phyloP scores from a whole-genome alignment of 2,329 filamentous ascomycete species.

The Pseudogymnoascus sp. region DNA sequence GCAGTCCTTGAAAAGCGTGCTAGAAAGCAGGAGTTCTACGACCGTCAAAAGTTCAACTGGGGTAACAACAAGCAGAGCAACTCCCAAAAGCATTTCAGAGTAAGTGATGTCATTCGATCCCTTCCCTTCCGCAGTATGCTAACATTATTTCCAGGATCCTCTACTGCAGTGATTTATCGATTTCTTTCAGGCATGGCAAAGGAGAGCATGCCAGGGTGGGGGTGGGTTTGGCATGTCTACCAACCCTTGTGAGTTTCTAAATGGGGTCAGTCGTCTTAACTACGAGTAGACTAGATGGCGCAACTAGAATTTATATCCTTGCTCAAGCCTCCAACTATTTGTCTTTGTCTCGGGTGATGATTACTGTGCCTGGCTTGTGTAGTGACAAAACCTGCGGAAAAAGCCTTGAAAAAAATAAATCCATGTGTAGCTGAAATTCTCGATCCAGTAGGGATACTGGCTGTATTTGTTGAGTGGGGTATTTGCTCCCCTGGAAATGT shows the following conservation, averaged over 20 bases:
- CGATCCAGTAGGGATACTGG: not conserved
- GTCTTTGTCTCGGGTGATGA: not conserved
- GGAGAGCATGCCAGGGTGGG: not conserved
- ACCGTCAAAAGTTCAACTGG: constrained; percentile 57
- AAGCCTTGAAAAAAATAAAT: not conserved
- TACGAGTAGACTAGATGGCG: not conserved
- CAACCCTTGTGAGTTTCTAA: not conserved
- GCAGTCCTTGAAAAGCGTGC: constrained; percentile 60
- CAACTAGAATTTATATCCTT: constrained; percentile 1
- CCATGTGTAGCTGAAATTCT: not conserved
- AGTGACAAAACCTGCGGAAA: not conserved
- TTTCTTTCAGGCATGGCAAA: constrained; percentile 7
- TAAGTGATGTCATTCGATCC: constrained; percentile 29
- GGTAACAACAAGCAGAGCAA: constrained; percentile 67
- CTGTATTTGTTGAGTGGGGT: not conserved
- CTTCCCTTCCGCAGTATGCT: constrained; percentile 11
- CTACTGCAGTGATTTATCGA: constrained; percentile 24
- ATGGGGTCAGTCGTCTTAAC: not conserved
- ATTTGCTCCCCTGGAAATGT: not conserved
- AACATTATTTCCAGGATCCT: constrained; percentile 25
- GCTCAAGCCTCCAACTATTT: not conserved
- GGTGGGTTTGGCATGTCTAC: not conserved
- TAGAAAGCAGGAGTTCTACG: constrained; percentile 54
- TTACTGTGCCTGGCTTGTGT: not conserved
- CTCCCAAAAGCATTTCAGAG: constrained; percentile 56